A percentile compares a stretch with the other conserved stretches of the same genome.
Conservation (phyloP, 2,329 filamentous ascomycete genomes). For the Venturia oleaginea region DNA sequence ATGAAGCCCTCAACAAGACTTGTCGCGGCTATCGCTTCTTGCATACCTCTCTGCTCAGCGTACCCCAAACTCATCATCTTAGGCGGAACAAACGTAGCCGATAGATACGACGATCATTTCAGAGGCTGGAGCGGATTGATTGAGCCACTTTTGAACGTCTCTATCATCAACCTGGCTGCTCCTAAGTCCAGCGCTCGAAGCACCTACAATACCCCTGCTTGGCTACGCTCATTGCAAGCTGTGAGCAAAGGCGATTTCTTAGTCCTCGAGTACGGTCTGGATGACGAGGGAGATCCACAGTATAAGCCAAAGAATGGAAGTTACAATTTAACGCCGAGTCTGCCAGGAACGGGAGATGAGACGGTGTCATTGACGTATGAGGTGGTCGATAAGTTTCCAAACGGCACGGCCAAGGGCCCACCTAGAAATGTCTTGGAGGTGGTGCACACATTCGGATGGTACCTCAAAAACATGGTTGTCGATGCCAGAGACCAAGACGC, state of each 20-base stretch:
- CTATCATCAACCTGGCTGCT: background rate
- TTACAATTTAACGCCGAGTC: no score
- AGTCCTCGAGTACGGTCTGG: background rate
- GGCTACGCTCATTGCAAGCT: background rate
- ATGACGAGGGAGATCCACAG: background rate
- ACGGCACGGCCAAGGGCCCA: background rate
- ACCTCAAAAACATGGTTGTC: constrained; percentile 1
- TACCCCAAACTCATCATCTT: constrained; percentile 4
- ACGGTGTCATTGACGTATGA: background rate
- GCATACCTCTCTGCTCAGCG: background rate
- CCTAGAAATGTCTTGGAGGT: background rate
- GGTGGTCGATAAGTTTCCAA: background rate
- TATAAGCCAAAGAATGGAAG: background rate
- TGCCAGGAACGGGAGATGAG: constrained; percentile 6
- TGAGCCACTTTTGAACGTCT: background rate
- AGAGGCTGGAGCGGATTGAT: background rate
- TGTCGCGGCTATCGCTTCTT: background rate
- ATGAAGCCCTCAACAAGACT: background rate
- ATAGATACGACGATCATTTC: no score
- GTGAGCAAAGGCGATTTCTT: background rate
- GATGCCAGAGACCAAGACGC: background rate
- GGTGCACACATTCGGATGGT: constrained; percentile 7
- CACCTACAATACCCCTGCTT: background rate
- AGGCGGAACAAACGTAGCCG: background rate
- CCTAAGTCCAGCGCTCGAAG: background rate